Evolutionary conservation across 306 rosid species (phyloP).

Genomic region (Abrus precatorius): DNA sequence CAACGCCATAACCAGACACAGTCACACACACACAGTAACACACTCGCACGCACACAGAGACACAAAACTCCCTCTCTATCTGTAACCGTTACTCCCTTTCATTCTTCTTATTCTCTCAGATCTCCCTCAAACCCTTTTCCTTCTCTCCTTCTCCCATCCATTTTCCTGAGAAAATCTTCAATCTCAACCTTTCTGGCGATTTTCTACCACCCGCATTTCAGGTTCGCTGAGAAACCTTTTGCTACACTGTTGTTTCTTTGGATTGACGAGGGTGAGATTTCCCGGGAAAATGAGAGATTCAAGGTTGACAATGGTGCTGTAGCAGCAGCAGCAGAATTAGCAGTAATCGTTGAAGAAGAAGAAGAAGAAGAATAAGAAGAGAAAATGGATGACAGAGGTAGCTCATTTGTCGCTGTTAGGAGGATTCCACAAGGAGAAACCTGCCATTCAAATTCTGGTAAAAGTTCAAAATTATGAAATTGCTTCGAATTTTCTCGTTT

Average conservation of each 20-base stretch:
- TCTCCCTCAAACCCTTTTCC: conserved; percentile 62
- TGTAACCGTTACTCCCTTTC: conserved; percentile 42
- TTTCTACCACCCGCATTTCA: background rate
- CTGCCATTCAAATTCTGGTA: conserved; percentile 88
- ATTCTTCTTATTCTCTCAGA: conserved; percentile 51
- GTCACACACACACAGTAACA: background rate
- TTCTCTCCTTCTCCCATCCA: conserved; percentile 14
- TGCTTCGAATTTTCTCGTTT: conserved; percentile 4
- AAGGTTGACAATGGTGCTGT: conserved; percentile 17
- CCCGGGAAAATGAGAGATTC: conserved; percentile 15
- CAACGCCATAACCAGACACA: conserved; percentile 1
- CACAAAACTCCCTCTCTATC: background rate
- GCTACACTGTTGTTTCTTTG: conserved; percentile 3
- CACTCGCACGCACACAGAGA: background rate
- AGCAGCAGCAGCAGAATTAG: background rate
- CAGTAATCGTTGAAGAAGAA: conserved; percentile 2
- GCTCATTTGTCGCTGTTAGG: conserved; percentile 92
- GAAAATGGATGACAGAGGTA: conserved; percentile 88
- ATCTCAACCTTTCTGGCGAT: too few species aligned
- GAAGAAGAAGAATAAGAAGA: conserved; percentile 28
- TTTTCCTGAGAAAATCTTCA: background rate
- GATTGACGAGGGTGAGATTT: conserved; percentile 11
- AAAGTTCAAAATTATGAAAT: background rate
- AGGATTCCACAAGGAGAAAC: conserved; percentile 88
- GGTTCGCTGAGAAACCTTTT: background rate